A percentile compares a stretch with the other conserved stretches of the same genome.
Evolutionary conservation across 2,329 filamentous ascomycete species (phyloP).

Genomic region (Pseudogymnoascus sp.): DNA sequence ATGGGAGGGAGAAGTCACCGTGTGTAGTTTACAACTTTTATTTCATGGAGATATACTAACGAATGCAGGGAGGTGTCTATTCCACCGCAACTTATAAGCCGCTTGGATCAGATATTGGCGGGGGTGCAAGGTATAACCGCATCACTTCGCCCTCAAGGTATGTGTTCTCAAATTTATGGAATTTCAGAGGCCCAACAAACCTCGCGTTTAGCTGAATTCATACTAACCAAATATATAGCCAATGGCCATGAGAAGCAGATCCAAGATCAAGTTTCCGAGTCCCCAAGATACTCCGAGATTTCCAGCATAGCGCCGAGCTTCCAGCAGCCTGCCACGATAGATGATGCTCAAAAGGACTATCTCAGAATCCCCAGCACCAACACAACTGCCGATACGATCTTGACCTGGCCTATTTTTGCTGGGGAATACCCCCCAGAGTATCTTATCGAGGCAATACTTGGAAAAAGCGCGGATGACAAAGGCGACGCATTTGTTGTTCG

Average conservation of each 20-base stretch:
- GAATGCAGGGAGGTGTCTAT: slow-evolving; percentile 10
- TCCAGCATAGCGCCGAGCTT: background rate
- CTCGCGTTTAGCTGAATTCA: no score
- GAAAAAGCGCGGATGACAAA: background rate
- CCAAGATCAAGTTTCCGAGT: background rate
- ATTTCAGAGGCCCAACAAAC: background rate
- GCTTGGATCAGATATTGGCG: slow-evolving; percentile 18
- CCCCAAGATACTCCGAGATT: background rate
- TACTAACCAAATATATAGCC: background rate
- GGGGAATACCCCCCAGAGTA: slow-evolving; percentile 9
- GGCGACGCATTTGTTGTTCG: background rate
- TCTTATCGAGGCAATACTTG: background rate
- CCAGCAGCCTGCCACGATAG: background rate
- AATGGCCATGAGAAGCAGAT: background rate
- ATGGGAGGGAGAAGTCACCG: background rate
- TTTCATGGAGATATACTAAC: background rate
- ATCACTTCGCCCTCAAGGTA: background rate
- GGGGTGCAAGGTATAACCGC: slow-evolving; percentile 10
- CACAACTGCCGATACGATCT: slow-evolving; percentile 24
- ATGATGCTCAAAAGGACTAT: slow-evolving; percentile 15
- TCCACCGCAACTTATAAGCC: slow-evolving; percentile 13
- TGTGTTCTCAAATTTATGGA: background rate
- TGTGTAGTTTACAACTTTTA: background rate
- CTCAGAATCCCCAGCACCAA: slow-evolving; percentile 23
- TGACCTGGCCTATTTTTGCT: slow-evolving; percentile 25